A percentile compares a stretch with the other conserved stretches of the same genome.
phyloP scores from a whole-genome alignment of 2,329 filamentous ascomycete genomes.

The Bimuria novae-zelandiae region DNA sequence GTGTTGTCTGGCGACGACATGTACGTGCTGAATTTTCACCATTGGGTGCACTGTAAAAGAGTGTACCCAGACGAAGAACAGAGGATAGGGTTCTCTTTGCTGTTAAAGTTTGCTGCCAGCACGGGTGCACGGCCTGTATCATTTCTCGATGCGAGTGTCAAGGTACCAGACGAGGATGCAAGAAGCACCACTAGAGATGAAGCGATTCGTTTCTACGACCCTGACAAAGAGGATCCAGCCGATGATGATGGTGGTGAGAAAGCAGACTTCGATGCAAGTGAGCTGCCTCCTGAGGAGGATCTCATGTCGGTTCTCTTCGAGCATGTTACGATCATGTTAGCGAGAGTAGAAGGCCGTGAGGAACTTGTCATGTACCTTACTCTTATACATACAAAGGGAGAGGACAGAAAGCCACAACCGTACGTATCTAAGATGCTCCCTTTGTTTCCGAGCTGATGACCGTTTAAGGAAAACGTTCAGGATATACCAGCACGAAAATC shows the following conservation, averaged over 20 bases:
- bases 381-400: slow-evolving; percentile 7
- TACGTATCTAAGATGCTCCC: neutral
- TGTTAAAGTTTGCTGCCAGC: neutral
- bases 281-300: neutral
- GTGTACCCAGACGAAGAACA: slow-evolving; percentile 6
- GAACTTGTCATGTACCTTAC: neutral
- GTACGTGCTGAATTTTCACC: neutral
- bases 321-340: neutral
- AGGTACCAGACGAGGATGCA: neutral
- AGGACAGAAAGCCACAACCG: slow-evolving; percentile 4
- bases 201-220: slow-evolving; percentile 1
- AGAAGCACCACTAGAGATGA: neutral
- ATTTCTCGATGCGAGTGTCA: neutral
- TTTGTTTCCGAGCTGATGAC: slow-evolving; percentile 1
- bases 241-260: neutral
- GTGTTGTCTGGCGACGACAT: neutral
- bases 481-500: neutral
- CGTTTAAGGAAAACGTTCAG: slow-evolving; percentile 1
- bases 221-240: neutral
- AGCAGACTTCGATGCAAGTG: neutral
- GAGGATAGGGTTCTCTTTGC: neutral
- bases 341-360: neutral
- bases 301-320: slow-evolving; percentile 1
- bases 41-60: neutral
- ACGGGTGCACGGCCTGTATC: neutral